phyloP scores from a whole-genome alignment of 768 basidiomycete genomes.

The Dendrothele bispora region DNA sequence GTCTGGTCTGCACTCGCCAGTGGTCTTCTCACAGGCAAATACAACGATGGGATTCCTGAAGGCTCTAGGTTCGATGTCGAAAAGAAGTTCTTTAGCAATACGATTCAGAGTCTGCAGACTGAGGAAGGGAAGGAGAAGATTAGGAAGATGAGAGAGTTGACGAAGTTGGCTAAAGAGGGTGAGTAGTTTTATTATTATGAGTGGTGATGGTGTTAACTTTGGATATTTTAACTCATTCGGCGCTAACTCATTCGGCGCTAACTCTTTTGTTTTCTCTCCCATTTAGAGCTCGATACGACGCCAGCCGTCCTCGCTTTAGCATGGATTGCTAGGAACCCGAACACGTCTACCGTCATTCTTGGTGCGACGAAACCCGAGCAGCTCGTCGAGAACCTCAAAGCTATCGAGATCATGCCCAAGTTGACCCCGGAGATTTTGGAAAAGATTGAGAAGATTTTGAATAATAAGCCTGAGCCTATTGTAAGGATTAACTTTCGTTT shows the following conservation, averaged over 20 bases:
- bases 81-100: conserved; percentile 39
- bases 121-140: conserved; percentile 41
- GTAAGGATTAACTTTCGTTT: conserved; percentile 25
- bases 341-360: conserved; percentile 65
- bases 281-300: conserved; percentile 53
- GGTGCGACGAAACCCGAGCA: conserved; percentile 66
- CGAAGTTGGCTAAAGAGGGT: conserved; percentile 62
- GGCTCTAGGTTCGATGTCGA: conserved; percentile 54
- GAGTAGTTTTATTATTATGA: neutral
- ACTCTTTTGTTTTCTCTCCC: too few relatives aligned
- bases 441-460: conserved; percentile 68
- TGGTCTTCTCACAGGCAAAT: conserved; percentile 61
- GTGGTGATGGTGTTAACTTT: neutral
- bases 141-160: conserved; percentile 49
- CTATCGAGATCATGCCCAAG: conserved; percentile 70
- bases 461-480: conserved; percentile 44
- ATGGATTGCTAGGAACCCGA: conserved; percentile 68
- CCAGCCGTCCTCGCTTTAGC: conserved; percentile 72
- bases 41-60: conserved; percentile 53
- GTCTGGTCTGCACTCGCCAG: conserved; percentile 58
- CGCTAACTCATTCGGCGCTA: too few relatives aligned
- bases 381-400: conserved; percentile 64
- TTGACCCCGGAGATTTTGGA: conserved; percentile 63
- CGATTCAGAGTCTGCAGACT: conserved; percentile 22
- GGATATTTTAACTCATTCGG: neutral